Base-by-base conservation (phyloP, 768 basidiomycete species). In the Podaxis mareebaensis region DNA sequence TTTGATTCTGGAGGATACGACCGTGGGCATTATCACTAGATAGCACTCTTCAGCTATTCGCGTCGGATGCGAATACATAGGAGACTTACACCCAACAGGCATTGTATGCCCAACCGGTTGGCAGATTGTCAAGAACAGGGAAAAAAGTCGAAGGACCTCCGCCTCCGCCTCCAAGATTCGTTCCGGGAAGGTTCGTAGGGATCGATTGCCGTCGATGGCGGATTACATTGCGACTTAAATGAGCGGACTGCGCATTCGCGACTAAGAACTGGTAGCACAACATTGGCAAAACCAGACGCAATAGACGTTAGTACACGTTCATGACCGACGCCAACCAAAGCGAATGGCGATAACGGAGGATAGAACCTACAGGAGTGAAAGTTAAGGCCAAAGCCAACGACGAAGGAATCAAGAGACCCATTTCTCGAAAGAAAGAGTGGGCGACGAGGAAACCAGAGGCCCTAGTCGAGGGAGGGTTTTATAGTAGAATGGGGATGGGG, bases 41-140 rank as follows among this genome's bases (percentile, higher is more conserved):
- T 57, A 33, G 6, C 28, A 33, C 10, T 61, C 38, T 17, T 44
- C 4, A 61, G 58, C 36, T 40, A 2, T 38, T 65, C 67, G n/a
- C 48, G 22, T 20, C 11, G 10, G 22, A 26, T 36, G 38, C 20
- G 10, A 3, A 10, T 5, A 39, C 3, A 55, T 33, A 52, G 26
- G n/a, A 22, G 26, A 75, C 80, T 70, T 74, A 84, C 84, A 91
- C 85, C 72, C 83, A 93, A 68, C 91, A 91, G 4, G 79, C 85
- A 24, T 74, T 80, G 58, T 90, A 91, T 0, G 76, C 74, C 86
- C 88, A 91, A 26, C 77, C 77, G 5, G 72, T 72, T 0, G 85
- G 84, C 4, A 91, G 82, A 24, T 81, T 83, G 13, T 69, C 70
- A 0, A 77, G 80, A 36, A 89, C 85, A 0, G 84, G 82, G 55